Conservation (phyloP, 179 eudicot species). For the Gypsophila paniculata region DNA sequence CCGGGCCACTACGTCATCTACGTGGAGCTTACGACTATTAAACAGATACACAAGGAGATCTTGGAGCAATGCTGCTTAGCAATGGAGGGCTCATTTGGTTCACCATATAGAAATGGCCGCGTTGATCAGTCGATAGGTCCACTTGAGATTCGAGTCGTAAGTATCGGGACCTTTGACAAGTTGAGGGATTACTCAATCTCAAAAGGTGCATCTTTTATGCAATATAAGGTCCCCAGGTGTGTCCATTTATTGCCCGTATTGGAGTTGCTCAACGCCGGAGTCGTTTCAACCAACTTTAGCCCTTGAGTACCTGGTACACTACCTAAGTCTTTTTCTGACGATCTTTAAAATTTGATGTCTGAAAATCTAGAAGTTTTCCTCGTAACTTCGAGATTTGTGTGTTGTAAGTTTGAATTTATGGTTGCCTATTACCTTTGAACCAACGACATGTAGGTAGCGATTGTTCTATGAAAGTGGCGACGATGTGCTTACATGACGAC, state of each 20-base stretch:
- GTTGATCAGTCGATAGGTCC: conserved; percentile 64
- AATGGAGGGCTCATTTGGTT: conserved; percentile 64
- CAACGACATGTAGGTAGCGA: too few species aligned
- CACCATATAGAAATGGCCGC: conserved; percentile 54
- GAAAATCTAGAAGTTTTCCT: too few species aligned
- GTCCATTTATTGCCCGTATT: conserved; percentile 49
- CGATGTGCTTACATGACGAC: too few species aligned
- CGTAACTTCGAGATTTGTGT: too few species aligned
- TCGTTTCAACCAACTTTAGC: conserved; percentile 59
- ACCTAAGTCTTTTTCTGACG: too few species aligned
- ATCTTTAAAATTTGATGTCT: too few species aligned
- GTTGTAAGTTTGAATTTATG: too few species aligned
- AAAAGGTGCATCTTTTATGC: conserved; percentile 63
- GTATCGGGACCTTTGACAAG: conserved; percentile 63
- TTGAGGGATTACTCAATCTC: conserved; percentile 70
- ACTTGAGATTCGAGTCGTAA: conserved; percentile 61
- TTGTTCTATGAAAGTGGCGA: too few species aligned
- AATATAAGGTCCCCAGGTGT: conserved; percentile 72
- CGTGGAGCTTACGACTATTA: background rate
- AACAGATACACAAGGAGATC: conserved; percentile 24
- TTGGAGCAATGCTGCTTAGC: conserved; percentile 49
- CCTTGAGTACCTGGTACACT: conserved; percentile 35
- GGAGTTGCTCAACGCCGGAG: conserved; percentile 64
- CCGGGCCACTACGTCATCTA: too few species aligned
- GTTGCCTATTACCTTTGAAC: too few species aligned